Conservation (phyloP, 208 protist species). For the Trypanosoma scelopori region DNA sequence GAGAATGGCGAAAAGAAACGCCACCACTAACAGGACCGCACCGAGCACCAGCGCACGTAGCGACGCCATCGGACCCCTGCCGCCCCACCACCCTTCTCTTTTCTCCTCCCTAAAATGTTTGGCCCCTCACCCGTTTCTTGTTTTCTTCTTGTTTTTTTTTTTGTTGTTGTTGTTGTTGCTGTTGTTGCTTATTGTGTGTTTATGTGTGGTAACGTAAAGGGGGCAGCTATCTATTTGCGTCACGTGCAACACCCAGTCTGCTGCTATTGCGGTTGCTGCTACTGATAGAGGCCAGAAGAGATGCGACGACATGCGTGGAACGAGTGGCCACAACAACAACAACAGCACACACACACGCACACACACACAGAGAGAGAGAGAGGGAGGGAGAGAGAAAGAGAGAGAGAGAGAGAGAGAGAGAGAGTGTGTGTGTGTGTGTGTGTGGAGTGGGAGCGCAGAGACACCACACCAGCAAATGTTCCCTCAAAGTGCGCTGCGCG, state of each 20-base stretch:
- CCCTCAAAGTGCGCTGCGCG: slow-evolving; percentile 60
- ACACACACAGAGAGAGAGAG: slow-evolving; percentile 6
- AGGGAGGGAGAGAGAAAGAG: background rate
- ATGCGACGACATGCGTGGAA: too few relatives aligned
- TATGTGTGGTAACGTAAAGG: background rate
- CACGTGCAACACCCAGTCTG: too few relatives aligned
- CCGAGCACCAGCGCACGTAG: slow-evolving; percentile 50
- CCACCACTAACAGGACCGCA: slow-evolving; percentile 54
- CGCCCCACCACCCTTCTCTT: background rate
- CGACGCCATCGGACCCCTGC: slow-evolving; percentile 35
- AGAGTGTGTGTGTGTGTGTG: too few relatives aligned
- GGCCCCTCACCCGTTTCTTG: background rate
- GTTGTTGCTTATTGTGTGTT: background rate
- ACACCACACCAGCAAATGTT: background rate
- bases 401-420: background rate
- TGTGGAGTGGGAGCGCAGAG: background rate
- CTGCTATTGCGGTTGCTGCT: too few relatives aligned
- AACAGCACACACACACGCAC: background rate
- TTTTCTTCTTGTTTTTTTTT: background rate
- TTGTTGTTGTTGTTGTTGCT: background rate
- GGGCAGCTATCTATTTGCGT: background rate
- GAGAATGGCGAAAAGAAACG: slow-evolving; percentile 57
- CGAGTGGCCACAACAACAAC: too few relatives aligned
- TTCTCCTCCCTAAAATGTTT: too few relatives aligned
- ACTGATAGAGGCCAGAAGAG: too few relatives aligned